Percentiles rank a stretch among this genome's conserved stretches.
These are phyloP conservation scores for Lojkania enalia DNA, from an alignment of 2,329 filamentous ascomycete species.

Conservation along the genomic window DNA sequence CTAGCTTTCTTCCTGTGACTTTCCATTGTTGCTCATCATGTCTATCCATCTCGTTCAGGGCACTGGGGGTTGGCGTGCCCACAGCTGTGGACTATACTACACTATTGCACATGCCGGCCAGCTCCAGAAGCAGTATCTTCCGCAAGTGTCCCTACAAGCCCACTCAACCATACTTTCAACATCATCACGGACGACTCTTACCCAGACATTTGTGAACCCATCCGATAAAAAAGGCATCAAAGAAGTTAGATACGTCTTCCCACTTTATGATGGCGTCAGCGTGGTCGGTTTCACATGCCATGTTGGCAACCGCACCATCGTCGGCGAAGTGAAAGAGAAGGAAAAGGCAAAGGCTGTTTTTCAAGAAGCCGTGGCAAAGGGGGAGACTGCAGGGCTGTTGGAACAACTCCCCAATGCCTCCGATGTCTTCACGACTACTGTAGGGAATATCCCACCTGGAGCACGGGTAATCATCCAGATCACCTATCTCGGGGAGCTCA, in stretches of 20 bases:
- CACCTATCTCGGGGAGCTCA: slow-evolving; percentile 69
- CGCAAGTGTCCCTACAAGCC: slow-evolving; percentile 60
- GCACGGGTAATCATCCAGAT: slow-evolving; percentile 63
- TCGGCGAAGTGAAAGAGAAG: slow-evolving; percentile 69
- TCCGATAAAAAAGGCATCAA: slow-evolving; percentile 49
- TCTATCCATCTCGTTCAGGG: too few relatives aligned
- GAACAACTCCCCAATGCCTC: slow-evolving; percentile 62
- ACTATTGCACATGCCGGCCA: slow-evolving; percentile 6
- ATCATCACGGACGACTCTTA: slow-evolving; percentile 55
- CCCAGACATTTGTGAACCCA: slow-evolving; percentile 66
- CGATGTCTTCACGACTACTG: slow-evolving; percentile 69
- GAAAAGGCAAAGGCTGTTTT: slow-evolving; percentile 64
- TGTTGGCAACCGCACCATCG: slow-evolving; percentile 62
- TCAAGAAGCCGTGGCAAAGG: slow-evolving; percentile 59
- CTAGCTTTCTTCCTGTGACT: too few relatives aligned
- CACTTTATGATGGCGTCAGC: slow-evolving; percentile 71
- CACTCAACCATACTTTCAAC: slow-evolving; percentile 65
- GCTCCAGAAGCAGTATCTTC: slow-evolving; percentile 50
- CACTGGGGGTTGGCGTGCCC: slow-evolving; percentile 8
- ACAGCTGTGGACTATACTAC: slow-evolving; percentile 40
- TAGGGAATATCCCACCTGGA: slow-evolving; percentile 68
- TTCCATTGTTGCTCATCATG: too few relatives aligned
- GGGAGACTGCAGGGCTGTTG: slow-evolving; percentile 66
- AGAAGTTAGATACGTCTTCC: slow-evolving; percentile 69
- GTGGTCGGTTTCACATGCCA: slow-evolving; percentile 69